Evolutionary conservation across 768 basidiomycete species (phyloP), one percentile per base, ranked within the genome.

Genomic region (Boletus tomentosulus): DNA sequence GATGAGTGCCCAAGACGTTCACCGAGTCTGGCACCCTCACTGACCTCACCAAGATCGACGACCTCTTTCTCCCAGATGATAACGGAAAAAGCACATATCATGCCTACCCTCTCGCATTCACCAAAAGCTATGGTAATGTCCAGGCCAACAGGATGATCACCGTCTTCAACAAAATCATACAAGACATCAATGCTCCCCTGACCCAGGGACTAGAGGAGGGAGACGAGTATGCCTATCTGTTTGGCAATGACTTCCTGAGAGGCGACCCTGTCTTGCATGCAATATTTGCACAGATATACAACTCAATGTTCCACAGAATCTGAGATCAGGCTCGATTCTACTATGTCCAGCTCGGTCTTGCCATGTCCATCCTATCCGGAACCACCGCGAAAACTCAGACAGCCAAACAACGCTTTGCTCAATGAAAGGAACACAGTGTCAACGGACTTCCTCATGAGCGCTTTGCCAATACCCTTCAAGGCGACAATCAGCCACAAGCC

Each of bases 101-200:
- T 2, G 11, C 41, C 0, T 59, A 59, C 3, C 58, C 52, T 0
- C 55, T 54, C 2, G 49, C 41, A 0, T 59, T 53, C 49, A 53
- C 49, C 0, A 47, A 45, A 12, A 2, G 6, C 0, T 46, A 19
- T 19, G 48, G 57, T 3, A 58, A 58, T 5, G 50, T 56, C 0
- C 57, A 58, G 22, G 54, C 54, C 0, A 15, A 16, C 0, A 6
- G 43, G 0, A 49, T 25, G 30, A 16, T 11, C 0, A 2, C 6
- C 1, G 22, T 34, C 0, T 58, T 56, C n/a, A 43, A 56, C 1
- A 0, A 0, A 1, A 27, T 51, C 2, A 8, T 58, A 0, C 1
- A 2, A 1, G 6, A 6, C n/a, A 48, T 59, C 37, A 56, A 55
- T 3, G 3, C 30, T 5, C 0, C 41, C 31, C 3, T 47, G 1